phyloP scores from a whole-genome alignment of 331 rosid species.

The Dryas integrifolia region DNA sequence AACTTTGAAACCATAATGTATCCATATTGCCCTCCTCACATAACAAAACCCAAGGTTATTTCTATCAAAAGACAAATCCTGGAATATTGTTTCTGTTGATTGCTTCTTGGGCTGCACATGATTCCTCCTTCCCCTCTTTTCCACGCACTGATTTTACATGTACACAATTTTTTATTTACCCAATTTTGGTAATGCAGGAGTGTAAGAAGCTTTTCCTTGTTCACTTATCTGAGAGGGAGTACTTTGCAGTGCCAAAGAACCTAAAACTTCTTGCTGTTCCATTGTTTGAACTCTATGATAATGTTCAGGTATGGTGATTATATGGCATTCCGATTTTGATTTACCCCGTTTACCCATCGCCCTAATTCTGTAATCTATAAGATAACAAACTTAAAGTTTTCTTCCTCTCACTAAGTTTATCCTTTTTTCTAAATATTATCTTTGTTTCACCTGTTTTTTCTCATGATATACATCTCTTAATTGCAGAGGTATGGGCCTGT shows the following conservation, averaged over 20 bases:
- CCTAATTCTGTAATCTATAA: not conserved
- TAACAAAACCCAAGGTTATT: slow-evolving; percentile 88
- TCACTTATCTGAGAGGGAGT: slow-evolving; percentile 95
- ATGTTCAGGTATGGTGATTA: slow-evolving; percentile 70
- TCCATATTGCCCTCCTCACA: slow-evolving; percentile 99
- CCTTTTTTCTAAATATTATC: not conserved
- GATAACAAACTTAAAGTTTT: not conserved
- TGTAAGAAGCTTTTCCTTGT: slow-evolving; percentile 94
- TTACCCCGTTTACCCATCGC: not conserved
- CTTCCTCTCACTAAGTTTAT: not conserved
- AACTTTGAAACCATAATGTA: slow-evolving; percentile 97
- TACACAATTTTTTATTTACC: not conserved
- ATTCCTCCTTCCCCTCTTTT: not conserved
- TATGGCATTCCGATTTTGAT: not conserved
- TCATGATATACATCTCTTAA: slow-evolving; percentile 10
- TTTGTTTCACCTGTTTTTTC: not conserved
- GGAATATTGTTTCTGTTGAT: slow-evolving; percentile 5
- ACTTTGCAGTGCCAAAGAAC: slow-evolving; percentile 95
- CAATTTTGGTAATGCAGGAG: slow-evolving; percentile 53
- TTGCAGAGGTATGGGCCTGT: slow-evolving; percentile 96
- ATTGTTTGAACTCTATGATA: slow-evolving; percentile 95
- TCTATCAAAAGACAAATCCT: not conserved
- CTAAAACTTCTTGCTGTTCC: slow-evolving; percentile 97
- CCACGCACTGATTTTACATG: not conserved
- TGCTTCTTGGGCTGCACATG: slow-evolving; percentile 2